Conservation (phyloP, 2,329 filamentous ascomycete genomes). For the Fonsecaea monophora region DNA sequence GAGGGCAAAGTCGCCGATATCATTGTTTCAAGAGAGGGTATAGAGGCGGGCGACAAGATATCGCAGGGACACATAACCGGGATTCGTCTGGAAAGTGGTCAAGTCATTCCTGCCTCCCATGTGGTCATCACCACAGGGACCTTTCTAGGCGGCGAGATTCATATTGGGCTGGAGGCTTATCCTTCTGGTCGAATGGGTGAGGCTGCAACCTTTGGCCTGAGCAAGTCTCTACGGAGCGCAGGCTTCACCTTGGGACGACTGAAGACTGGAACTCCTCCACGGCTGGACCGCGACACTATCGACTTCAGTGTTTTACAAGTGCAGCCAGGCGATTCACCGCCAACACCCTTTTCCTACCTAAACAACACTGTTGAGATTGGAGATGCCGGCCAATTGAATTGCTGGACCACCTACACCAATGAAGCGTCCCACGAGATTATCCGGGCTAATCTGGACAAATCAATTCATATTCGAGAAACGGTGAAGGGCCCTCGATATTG, state of each 20-base stretch:
- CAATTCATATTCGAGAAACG: conserved; percentile 93
- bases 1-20: conserved; percentile 93
- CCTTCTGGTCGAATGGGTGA: conserved; percentile 93
- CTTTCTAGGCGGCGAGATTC: conserved; percentile 93
- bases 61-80: conserved; percentile 78
- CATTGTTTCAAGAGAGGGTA: conserved; percentile 67
- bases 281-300: conserved; percentile 81
- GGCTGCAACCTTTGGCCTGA: conserved; percentile 88
- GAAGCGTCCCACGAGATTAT: conserved; percentile 81
- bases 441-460: conserved; percentile 88
- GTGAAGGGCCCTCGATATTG: conserved; percentile 95
- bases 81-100: conserved; percentile 84
- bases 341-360: conserved; percentile 88
- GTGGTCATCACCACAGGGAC: conserved; percentile 97
- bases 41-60: conserved; percentile 53
- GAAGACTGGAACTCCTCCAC: conserved; percentile 94
- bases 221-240: conserved; percentile 84
- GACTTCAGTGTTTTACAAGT: conserved; percentile 74
- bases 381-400: conserved; percentile 76
- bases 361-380: conserved; percentile 76
- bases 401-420: conserved; percentile 88
- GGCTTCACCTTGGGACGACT: conserved; percentile 88
- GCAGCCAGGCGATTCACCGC: conserved; percentile 83
- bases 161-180: conserved; percentile 84
- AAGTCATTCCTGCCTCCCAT: conserved; percentile 77